Conservation (phyloP, 129 eudicot species). For the Oenanthe sinensis region DNA sequence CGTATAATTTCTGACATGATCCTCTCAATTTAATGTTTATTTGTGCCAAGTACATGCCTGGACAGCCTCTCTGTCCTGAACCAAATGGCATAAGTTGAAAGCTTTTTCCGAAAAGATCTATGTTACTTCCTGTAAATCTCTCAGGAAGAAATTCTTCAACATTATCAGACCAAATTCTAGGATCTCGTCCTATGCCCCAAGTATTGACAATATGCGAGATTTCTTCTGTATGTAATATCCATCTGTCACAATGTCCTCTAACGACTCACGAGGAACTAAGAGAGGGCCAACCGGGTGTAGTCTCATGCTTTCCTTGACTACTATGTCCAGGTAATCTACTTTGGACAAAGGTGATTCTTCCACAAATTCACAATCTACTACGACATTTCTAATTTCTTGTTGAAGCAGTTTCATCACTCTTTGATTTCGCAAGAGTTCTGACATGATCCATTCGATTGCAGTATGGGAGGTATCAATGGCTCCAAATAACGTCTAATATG, state of each 20-base stretch:
- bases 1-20: not conserved
- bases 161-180: not conserved
- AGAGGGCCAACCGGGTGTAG: not conserved
- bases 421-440: not conserved
- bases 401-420: slow-evolving; percentile 1
- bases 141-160: not conserved
- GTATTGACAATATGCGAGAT: not conserved
- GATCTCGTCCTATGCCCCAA: not conserved
- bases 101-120: not conserved
- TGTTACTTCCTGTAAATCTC: not conserved
- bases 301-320: slow-evolving; percentile 1
- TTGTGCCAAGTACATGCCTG: not conserved
- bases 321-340: not conserved
- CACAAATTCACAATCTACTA: not conserved
- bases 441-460: not conserved
- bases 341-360: not conserved
- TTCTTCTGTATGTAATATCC: not conserved
- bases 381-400: not conserved
- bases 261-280: not conserved
- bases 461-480: not conserved
- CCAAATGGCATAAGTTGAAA: not conserved
- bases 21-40: not conserved
- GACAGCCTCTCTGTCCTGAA: slow-evolving; percentile 1
- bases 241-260: slow-evolving; percentile 2
- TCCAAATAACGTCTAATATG: not conserved